These are phyloP conservation scores for Salix suchowensis DNA, from an alignment of 345 rosid species.

Conservation along the genomic window DNA sequence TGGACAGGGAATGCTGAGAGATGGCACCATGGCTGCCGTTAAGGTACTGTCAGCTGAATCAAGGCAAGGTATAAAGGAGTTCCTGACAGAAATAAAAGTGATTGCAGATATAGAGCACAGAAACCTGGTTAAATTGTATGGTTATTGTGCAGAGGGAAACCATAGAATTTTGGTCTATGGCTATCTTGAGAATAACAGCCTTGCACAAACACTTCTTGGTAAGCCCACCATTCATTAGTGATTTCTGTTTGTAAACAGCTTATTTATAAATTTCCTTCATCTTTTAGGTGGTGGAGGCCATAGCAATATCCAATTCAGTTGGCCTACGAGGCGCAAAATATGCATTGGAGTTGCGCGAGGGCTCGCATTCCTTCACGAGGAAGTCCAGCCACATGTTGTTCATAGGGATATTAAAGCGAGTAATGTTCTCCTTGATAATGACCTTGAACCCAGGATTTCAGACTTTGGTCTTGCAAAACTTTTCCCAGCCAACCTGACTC, in stretches of 20 bases:
- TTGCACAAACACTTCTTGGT: constrained; percentile 67
- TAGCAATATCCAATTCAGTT: constrained; percentile 46
- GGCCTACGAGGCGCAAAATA: constrained; percentile 46
- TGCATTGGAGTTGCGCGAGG: constrained; percentile 67
- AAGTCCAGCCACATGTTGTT: constrained; percentile 52
- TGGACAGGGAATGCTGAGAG: constrained; percentile 49
- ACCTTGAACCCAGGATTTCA: constrained; percentile 58
- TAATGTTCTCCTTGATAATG: constrained; percentile 56
- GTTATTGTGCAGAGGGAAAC: constrained; percentile 59
- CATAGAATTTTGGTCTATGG: constrained; percentile 67
- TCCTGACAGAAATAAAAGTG: constrained; percentile 59
- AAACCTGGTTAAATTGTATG: constrained; percentile 54
- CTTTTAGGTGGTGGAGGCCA: constrained; percentile 37
- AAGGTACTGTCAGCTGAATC: constrained; percentile 62
- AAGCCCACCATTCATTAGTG: neutral
- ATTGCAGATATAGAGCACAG: constrained; percentile 53
- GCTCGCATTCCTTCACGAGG: constrained; percentile 68
- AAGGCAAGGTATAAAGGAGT: constrained; percentile 59
- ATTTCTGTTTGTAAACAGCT: constrained; percentile 6
- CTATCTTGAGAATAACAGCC: constrained; percentile 68
- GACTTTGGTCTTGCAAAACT: constrained; percentile 82
- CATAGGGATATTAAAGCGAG: constrained; percentile 82
- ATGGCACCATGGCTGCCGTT: constrained; percentile 51
- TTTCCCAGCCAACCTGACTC: constrained; percentile 54
- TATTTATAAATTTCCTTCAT: neutral